Evolutionary conservation across 371 early-diverging fungal species (phyloP).

Genomic region (Smittium mucronatum): DNA sequence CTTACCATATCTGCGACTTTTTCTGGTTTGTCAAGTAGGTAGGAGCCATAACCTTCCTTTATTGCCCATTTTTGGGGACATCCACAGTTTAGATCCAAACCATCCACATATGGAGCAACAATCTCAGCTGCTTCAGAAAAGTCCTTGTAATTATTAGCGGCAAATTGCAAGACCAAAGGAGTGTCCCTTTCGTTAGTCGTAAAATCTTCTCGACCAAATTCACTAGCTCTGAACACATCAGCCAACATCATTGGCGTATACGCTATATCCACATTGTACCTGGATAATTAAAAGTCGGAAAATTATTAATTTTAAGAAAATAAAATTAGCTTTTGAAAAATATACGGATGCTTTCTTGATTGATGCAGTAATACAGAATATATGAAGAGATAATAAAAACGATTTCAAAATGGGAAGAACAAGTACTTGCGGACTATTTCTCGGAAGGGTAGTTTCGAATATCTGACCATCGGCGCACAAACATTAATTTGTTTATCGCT

Average conservation of each 20-base stretch:
- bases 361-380: no score
- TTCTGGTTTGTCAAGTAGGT: slow-evolving; percentile 67
- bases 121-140: slow-evolving; percentile 75
- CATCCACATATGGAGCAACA: slow-evolving; percentile 64
- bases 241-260: slow-evolving; percentile 98
- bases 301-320: no score
- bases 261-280: slow-evolving; percentile 83
- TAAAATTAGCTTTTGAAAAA: no score
- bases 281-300: no score
- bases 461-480: slow-evolving; percentile 95
- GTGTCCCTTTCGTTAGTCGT: slow-evolving; percentile 59
- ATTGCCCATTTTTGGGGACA: slow-evolving; percentile 83
- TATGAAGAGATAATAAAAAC: no score
- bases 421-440: slow-evolving; percentile 67
- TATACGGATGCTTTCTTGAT: no score
- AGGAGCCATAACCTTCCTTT: slow-evolving; percentile 62
- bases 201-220: slow-evolving; percentile 73
- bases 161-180: slow-evolving; percentile 89
- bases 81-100: slow-evolving; percentile 75
- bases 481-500: slow-evolving; percentile 39
- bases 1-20: slow-evolving; percentile 68
- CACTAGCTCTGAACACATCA: slow-evolving; percentile 75
- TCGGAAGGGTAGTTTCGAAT: slow-evolving; percentile 89
- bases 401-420: background rate
- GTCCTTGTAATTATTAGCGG: slow-evolving; percentile 66